Evolutionary conservation across 345 rosid species (phyloP).

Genomic region (Psidium guajava): DNA sequence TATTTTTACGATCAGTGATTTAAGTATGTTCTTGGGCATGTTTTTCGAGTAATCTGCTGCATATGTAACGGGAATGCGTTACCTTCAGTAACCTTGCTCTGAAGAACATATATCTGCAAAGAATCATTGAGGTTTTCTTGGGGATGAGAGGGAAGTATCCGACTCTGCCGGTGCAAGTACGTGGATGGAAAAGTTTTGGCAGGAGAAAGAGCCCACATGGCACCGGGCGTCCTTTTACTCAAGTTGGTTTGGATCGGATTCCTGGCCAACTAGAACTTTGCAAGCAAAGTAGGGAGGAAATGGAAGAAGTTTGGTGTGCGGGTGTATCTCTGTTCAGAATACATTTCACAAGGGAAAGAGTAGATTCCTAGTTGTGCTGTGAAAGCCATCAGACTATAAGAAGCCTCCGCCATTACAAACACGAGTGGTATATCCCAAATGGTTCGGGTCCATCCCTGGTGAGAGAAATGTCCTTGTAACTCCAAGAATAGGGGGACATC

Average conservation of each 20-base stretch:
- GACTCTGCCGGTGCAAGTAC: too few relatives aligned
- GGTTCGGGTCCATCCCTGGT: constrained; percentile 42
- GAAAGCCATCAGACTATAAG: constrained; percentile 54
- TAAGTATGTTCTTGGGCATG: too few relatives aligned
- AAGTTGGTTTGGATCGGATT: constrained; percentile 48
- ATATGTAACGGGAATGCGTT: too few relatives aligned
- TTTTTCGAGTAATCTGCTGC: too few relatives aligned
- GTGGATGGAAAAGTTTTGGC: too few relatives aligned
- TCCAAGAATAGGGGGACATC: constrained; percentile 51
- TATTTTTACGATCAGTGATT: too few relatives aligned
- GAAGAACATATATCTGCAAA: too few relatives aligned
- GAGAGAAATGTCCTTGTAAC: constrained; percentile 37
- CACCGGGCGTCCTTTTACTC: constrained; percentile 15
- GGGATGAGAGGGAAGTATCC: too few relatives aligned
- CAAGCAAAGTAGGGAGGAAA: constrained; percentile 61
- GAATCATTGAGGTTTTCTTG: too few relatives aligned
- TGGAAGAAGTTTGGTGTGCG: constrained; percentile 22
- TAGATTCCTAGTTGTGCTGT: constrained; percentile 48
- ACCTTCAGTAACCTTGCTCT: too few relatives aligned
- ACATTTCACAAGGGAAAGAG: constrained; percentile 32
- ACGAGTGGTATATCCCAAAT: constrained; percentile 41
- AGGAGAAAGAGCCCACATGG: too few relatives aligned
- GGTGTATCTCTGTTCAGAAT: constrained; percentile 39
- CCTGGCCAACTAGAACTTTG: constrained; percentile 68
- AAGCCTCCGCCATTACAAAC: constrained; percentile 14